Percentiles rank a stretch among this genome's conserved stretches.
Evolutionary conservation across 805 yeast species (phyloP).

Genomic region (Ogataea methanolica): DNA sequence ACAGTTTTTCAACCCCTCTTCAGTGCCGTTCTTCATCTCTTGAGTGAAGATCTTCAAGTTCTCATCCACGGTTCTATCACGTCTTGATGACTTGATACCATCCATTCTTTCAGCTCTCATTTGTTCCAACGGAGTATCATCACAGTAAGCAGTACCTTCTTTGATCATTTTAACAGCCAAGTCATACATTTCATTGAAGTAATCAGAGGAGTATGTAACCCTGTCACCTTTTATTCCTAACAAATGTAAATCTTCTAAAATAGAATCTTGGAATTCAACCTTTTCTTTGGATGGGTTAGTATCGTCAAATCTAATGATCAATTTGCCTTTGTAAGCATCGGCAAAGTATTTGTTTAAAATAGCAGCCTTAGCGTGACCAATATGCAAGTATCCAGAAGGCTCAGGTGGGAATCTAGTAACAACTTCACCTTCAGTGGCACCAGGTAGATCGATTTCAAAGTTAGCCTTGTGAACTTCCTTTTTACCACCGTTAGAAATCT

Average conservation of each 20-base stretch:
- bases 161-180: slow-evolving; percentile 81
- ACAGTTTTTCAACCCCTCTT: slow-evolving; percentile 87
- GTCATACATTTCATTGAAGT: slow-evolving; percentile 88
- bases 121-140: slow-evolving; percentile 87
- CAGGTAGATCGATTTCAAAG: slow-evolving; percentile 88
- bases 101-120: slow-evolving; percentile 99
- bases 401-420: slow-evolving; percentile 99
- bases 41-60: slow-evolving; percentile 78
- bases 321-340: slow-evolving; percentile 89
- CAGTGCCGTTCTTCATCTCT: slow-evolving; percentile 94
- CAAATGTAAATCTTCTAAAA: slow-evolving; percentile 84
- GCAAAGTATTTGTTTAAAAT: slow-evolving; percentile 95
- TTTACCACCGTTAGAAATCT: slow-evolving; percentile 50
- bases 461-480: slow-evolving; percentile 92
- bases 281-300: slow-evolving; percentile 98
- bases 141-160: slow-evolving; percentile 96
- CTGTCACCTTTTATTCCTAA: slow-evolving; percentile 91
- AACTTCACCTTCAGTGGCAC: slow-evolving; percentile 89
- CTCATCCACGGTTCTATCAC: slow-evolving; percentile 92
- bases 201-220: slow-evolving; percentile 87
- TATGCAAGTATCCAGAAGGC: slow-evolving; percentile 98
- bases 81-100: slow-evolving; percentile 87
- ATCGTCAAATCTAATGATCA: slow-evolving; percentile 95
- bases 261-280: slow-evolving; percentile 89
- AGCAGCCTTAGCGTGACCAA: slow-evolving; percentile 99